Conservation (phyloP, 768 basidiomycete species). For the Hydnomerulius pinastri region DNA sequence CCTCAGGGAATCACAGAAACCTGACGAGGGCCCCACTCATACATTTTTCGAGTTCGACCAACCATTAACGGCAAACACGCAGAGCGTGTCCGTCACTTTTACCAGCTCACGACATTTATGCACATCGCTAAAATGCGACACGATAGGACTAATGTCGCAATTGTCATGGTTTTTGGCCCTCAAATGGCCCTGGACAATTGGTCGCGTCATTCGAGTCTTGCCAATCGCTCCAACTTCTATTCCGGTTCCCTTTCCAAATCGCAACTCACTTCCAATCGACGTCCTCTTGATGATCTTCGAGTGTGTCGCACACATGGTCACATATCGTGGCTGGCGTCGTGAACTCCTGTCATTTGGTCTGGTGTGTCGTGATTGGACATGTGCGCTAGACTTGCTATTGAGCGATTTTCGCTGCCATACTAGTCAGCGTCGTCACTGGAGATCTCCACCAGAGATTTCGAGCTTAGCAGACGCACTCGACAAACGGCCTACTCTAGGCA, state of each 20-base stretch:
- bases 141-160: neutral
- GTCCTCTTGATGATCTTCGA: constrained; percentile 10
- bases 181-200: neutral
- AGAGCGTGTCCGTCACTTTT: constrained; percentile 18
- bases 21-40: neutral
- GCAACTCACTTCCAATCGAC: constrained; percentile 5
- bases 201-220: constrained; percentile 6
- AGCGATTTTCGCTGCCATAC: constrained; percentile 8
- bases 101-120: neutral
- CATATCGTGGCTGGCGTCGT: constrained; percentile 1
- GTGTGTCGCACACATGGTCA: neutral
- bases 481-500: constrained; percentile 1
- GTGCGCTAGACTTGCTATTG: constrained; percentile 11
- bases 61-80: constrained; percentile 1
- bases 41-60: constrained; percentile 13
- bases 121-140: neutral
- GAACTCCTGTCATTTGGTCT: constrained; percentile 8
- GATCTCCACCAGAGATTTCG: constrained; percentile 7
- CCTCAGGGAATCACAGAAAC: no score
- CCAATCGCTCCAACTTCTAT: no score
- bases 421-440: neutral
- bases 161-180: no score
- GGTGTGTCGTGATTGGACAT: constrained; percentile 13
- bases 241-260: neutral
- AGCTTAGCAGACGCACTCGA: neutral